Evolutionary conservation across 495 filamentous ascomycete genomes (phyloP).

Genomic region (Chaetomium tenue): DNA sequence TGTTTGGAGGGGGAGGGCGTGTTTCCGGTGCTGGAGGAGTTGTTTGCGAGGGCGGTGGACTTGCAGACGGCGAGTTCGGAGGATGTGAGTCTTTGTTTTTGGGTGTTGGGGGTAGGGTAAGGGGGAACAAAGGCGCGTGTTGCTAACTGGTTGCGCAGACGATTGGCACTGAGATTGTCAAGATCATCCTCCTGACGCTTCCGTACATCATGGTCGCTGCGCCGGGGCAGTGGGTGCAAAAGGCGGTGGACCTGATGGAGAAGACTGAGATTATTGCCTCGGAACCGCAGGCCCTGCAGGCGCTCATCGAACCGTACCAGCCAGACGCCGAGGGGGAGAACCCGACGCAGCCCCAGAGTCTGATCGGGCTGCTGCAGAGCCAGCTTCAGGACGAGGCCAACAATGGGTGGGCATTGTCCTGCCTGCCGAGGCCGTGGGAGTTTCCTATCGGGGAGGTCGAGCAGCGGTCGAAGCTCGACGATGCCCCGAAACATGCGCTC

Average conservation of each 20-base stretch:
- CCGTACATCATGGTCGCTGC: slow-evolving; percentile 84
- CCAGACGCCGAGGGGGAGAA: slow-evolving; percentile 47
- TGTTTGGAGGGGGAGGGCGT: slow-evolving; percentile 80
- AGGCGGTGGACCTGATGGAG: slow-evolving; percentile 74
- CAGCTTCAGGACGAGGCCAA: slow-evolving; percentile 73
- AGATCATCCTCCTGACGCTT: slow-evolving; percentile 89
- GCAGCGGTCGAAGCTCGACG: slow-evolving; percentile 54
- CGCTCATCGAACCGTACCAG: slow-evolving; percentile 79
- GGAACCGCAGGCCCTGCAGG: slow-evolving; percentile 76
- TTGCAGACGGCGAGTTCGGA: slow-evolving; percentile 87
- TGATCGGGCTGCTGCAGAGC: slow-evolving; percentile 80
- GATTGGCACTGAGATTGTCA: slow-evolving; percentile 85
- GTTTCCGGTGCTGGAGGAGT: slow-evolving; percentile 78
- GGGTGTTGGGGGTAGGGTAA: background rate
- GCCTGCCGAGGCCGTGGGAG: slow-evolving; percentile 82
- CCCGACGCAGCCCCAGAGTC: slow-evolving; percentile 50
- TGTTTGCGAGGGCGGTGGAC: slow-evolving; percentile 81
- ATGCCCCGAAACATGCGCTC: slow-evolving; percentile 68
- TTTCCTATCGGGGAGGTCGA: slow-evolving; percentile 52
- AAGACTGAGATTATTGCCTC: slow-evolving; percentile 90
- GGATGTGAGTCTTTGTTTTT: slow-evolving; percentile 61
- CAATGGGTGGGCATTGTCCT: slow-evolving; percentile 70
- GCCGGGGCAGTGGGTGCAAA: slow-evolving; percentile 59
- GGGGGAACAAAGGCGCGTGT: background rate
- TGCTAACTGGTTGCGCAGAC: slow-evolving; percentile 48